Evolutionary conservation across 345 rosid genomes (phyloP).

Genomic region (Lumnitzera littorea): DNA sequence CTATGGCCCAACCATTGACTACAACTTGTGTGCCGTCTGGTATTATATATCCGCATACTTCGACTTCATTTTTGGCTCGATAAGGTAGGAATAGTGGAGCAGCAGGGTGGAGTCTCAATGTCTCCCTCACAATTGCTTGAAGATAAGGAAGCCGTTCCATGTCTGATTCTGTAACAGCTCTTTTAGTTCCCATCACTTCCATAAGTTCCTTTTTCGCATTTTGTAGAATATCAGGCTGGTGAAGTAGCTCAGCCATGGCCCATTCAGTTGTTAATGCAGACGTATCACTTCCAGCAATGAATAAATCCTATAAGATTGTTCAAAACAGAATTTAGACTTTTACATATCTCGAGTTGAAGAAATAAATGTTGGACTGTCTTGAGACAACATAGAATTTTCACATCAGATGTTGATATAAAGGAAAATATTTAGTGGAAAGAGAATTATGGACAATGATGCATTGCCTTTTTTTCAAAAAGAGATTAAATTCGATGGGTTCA

Average conservation of each 20-base stretch:
- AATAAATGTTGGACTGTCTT: too few relatives aligned
- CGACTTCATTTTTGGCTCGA: constrained; percentile 7
- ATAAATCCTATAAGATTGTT: constrained; percentile 11
- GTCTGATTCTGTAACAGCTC: constrained; percentile 17
- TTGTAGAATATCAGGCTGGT: constrained; percentile 2
- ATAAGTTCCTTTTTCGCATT: constrained; percentile 7
- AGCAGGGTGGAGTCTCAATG: constrained; percentile 15
- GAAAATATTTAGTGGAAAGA: too few relatives aligned
- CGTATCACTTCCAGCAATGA: constrained; percentile 24
- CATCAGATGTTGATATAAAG: too few relatives aligned
- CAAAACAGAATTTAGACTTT: too few relatives aligned
- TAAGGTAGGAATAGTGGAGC: constrained; percentile 21
- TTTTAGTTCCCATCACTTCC: constrained; percentile 8
- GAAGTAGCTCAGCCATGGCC: constrained; percentile 24
- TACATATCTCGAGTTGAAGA: too few relatives aligned
- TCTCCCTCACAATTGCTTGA: constrained; percentile 13
- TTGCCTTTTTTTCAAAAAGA: too few relatives aligned
- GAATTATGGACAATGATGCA: too few relatives aligned
- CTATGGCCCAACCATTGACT: constrained; percentile 19
- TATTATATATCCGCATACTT: constrained; percentile 11
- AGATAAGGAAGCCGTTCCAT: constrained; percentile 11
- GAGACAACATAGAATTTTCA: too few relatives aligned
- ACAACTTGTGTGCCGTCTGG: constrained; percentile 17
- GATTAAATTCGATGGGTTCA: too few relatives aligned
- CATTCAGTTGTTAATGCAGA: constrained; percentile 22